Conservation (phyloP, 805 yeast species). For the Candida pseudofarinosa region DNA sequence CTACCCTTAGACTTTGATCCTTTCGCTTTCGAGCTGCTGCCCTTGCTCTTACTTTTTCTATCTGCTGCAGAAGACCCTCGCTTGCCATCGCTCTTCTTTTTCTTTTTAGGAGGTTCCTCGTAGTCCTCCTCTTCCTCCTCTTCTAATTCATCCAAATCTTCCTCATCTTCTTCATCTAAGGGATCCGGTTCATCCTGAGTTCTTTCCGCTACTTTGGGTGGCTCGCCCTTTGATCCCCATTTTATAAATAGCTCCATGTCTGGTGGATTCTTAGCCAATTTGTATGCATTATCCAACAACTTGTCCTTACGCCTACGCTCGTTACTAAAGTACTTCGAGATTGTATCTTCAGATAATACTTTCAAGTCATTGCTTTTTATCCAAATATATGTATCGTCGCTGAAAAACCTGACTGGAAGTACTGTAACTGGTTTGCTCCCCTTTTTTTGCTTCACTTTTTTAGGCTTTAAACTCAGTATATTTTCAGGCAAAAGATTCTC, state of each 20-base stretch:
- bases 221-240: constrained; percentile 43
- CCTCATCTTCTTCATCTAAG: constrained; percentile 13
- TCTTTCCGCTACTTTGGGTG: constrained; percentile 44
- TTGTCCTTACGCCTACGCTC: constrained; percentile 37
- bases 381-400: constrained; percentile 74
- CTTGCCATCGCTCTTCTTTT: constrained; percentile 6
- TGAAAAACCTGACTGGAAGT: constrained; percentile 63
- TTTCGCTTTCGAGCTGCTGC: constrained; percentile 1
- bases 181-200: constrained; percentile 14
- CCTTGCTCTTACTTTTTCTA: constrained; percentile 6
- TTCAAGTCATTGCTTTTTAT: constrained; percentile 50
- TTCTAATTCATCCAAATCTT: constrained; percentile 10
- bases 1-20: constrained; percentile 9
- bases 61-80: constrained; percentile 6
- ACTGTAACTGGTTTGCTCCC: constrained; percentile 9
- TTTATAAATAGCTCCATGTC: constrained; percentile 37
- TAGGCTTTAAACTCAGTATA: constrained; percentile 50
- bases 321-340: constrained; percentile 32
- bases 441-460: constrained; percentile 24
- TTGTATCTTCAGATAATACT: constrained; percentile 37
- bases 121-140: constrained; percentile 11
- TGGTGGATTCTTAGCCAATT: constrained; percentile 46
- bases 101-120: constrained; percentile 8
- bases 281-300: constrained; percentile 47
- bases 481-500: constrained; percentile 55